Evolutionary conservation across 2,329 filamentous ascomycete genomes (phyloP), one percentile per base, ranked within the genome.

Genomic region (Mollisiaceae sp.): DNA sequence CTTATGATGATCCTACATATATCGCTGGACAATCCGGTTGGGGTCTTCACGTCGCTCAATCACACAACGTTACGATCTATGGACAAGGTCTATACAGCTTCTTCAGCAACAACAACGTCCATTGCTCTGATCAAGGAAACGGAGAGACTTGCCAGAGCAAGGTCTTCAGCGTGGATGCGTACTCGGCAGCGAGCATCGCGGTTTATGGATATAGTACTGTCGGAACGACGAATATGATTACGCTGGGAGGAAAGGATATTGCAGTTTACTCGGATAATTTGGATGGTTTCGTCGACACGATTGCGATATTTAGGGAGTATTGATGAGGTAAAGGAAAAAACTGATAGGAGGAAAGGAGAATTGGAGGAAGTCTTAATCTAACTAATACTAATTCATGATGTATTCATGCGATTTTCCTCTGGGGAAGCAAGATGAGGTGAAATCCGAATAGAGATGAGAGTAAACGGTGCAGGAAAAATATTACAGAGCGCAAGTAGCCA

Each of bases 31-130:
- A 81, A 8, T 82, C 86, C 75, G 87, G 86, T 0, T 91, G 88
- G 87, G 89, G 86, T 0, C 78, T 91, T 39, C 82, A 88, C 15
- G 80, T 91, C 52, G 71, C 88, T 58, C 78, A 83, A 67, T 81
- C 79, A 2, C 73, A 72, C 15, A 77, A 80, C 65, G 77, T 86
- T 41, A 72, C 79, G 47, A 73, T 82, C 32, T 83, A 87, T 64
- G 81, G 83, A 12, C 81, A 80, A 0, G 85, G 85, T 0, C 68
- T 86, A 4, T 87, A 87, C 75, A 81, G 77, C 63, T 88, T 86
- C 80, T 88, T 86, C 79, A 79, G 83, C 70, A 82, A 84, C 76
- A 87, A 86, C 76, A 54, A 43, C 15, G 27, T 22, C 35, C 18
- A 35, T 38, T 60, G 59, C 20, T 50, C 59, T 2, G 18, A 60